Conservation (phyloP, 192 early-diverging fungal genomes). For the Coemansia sp. region DNA sequence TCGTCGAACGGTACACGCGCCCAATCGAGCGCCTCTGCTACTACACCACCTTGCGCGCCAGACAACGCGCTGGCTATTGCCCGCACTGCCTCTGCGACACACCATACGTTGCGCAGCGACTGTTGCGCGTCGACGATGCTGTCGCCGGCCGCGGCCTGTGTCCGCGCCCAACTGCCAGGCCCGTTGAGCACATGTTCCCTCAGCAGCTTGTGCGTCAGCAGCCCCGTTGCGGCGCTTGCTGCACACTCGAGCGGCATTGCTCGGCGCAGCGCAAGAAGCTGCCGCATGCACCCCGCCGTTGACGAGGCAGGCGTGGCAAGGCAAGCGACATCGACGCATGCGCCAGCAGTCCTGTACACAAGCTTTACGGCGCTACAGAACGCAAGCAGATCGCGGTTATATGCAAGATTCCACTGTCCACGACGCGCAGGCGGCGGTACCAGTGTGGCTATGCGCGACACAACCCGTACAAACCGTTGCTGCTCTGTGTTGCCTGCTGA, state of each 20-base stretch:
- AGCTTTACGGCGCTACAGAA: constrained; percentile 71
- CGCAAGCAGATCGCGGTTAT: constrained; percentile 69
- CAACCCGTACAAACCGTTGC: constrained; percentile 22
- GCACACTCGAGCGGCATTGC: constrained; percentile 36
- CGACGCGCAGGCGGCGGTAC: constrained; percentile 18
- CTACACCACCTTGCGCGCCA: constrained; percentile 7
- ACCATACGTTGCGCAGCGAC: constrained; percentile 21
- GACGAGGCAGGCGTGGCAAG: not conserved
- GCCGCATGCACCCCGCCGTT: constrained; percentile 2
- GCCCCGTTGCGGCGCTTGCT: constrained; percentile 20
- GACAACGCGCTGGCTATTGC: constrained; percentile 19
- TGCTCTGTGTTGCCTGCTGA: constrained; percentile 12
- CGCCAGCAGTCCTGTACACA: constrained; percentile 27
- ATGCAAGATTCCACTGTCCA: constrained; percentile 53
- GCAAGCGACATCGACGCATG: constrained; percentile 25
- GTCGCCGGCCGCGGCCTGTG: constrained; percentile 13
- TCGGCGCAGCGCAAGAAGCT: constrained; percentile 12
- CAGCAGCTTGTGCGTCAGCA: constrained; percentile 41
- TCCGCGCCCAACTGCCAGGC: constrained; percentile 28
- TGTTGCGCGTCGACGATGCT: constrained; percentile 23
- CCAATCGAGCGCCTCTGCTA: constrained; percentile 28
- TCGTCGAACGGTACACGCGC: constrained; percentile 21
- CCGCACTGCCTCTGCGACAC: constrained; percentile 30
- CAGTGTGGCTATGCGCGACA: constrained; percentile 46
- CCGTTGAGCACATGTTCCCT: constrained; percentile 17